Evolutionary conservation across 1,284 basidiomycete genomes (phyloP).

Genomic region (Ustilago nuda): DNA sequence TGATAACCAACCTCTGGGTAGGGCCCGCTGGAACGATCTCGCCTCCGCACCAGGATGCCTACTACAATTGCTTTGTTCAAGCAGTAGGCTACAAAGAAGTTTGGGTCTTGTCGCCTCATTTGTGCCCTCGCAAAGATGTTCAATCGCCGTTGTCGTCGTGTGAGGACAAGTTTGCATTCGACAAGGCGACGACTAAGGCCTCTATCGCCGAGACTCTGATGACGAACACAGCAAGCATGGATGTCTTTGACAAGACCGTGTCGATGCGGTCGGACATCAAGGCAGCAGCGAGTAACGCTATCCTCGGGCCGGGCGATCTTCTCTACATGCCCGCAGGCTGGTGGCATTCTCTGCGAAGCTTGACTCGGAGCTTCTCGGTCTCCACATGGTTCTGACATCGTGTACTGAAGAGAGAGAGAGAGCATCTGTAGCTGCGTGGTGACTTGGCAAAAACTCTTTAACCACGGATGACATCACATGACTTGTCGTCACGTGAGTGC

Average conservation of each 20-base stretch:
- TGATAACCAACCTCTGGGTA: conserved; percentile 87
- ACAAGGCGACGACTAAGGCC: neutral
- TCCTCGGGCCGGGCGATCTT: conserved; percentile 55
- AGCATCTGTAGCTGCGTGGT: too few species aligned
- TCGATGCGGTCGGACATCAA: conserved; percentile 10
- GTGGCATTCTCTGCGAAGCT: conserved; percentile 58
- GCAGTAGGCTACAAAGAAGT: conserved; percentile 87
- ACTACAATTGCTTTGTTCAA: conserved; percentile 90
- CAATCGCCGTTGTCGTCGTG: too few species aligned
- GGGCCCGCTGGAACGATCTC: conserved; percentile 82
- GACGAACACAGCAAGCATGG: conserved; percentile 50
- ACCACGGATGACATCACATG: too few species aligned
- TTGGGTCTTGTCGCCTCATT: conserved; percentile 83
- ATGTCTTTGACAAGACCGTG: conserved; percentile 33
- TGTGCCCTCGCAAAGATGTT: conserved; percentile 11
- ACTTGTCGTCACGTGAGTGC: too few species aligned
- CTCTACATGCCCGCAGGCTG: conserved; percentile 59
- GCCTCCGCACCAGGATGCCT: conserved; percentile 96
- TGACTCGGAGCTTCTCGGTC: conserved; percentile 42
- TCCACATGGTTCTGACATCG: conserved; percentile 36
- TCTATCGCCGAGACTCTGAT: conserved; percentile 39
- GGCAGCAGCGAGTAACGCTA: conserved; percentile 23
- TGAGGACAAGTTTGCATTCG: too few species aligned
- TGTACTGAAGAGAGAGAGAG: neutral
- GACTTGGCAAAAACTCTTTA: too few species aligned